phyloP scores from a whole-genome alignment of 106 monocot genomes.

The Dendrobium officinale region DNA sequence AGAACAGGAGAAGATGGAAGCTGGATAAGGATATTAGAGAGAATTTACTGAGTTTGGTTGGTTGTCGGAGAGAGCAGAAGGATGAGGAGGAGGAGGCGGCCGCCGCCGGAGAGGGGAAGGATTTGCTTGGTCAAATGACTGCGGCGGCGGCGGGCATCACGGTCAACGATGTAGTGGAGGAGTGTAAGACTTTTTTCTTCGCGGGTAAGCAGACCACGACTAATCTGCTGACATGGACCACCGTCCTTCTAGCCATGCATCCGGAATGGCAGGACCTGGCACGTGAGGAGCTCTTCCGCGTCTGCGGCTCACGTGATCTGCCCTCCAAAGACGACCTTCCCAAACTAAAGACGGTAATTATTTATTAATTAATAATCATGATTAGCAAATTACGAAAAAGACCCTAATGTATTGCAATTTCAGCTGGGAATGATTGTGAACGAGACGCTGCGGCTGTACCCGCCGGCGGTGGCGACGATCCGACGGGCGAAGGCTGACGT shows the following conservation, averaged over 20 bases:
- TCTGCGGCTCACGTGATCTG: slow-evolving; percentile 54
- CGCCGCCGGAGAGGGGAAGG: slow-evolving; percentile 20
- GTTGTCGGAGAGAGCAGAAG: slow-evolving; percentile 22
- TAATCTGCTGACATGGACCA: slow-evolving; percentile 83
- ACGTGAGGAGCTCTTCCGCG: slow-evolving; percentile 57
- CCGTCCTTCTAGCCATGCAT: slow-evolving; percentile 81
- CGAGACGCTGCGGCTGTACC: slow-evolving; percentile 75
- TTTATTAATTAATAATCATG: not conserved
- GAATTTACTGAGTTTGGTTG: slow-evolving; percentile 39
- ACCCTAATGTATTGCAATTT: not conserved
- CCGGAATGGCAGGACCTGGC: slow-evolving; percentile 83
- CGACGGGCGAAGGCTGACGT: slow-evolving; percentile 50
- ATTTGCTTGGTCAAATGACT: slow-evolving; percentile 72
- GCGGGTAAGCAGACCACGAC: slow-evolving; percentile 95
- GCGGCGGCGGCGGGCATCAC: slow-evolving; percentile 13
- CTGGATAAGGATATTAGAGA: slow-evolving; percentile 59
- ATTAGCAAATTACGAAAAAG: not conserved
- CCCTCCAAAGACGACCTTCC: slow-evolving; percentile 61
- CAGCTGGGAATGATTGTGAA: slow-evolving; percentile 82
- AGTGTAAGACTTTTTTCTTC: slow-evolving; percentile 98
- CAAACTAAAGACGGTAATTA: slow-evolving; percentile 74
- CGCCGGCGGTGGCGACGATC: slow-evolving; percentile 76
- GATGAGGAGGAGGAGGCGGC: not conserved
- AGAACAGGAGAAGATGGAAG: slow-evolving; percentile 54
- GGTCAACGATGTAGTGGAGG: slow-evolving; percentile 65